phyloP scores from a whole-genome alignment of 345 rosid genomes.

The Clausena lansium region DNA sequence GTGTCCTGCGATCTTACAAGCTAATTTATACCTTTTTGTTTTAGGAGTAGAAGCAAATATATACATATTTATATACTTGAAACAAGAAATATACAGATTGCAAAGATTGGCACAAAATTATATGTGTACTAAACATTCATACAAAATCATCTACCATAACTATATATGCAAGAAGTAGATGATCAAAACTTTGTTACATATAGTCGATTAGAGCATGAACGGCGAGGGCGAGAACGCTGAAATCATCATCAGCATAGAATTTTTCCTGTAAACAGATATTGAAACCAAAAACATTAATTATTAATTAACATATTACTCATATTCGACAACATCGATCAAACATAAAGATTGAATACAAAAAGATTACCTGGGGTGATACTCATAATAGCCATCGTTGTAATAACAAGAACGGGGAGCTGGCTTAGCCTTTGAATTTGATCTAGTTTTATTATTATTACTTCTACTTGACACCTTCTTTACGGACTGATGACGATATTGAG shows the following conservation, averaged over 20 bases:
- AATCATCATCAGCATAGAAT: constrained; percentile 10
- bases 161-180: neutral
- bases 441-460: neutral
- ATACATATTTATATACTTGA: no score
- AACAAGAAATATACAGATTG: neutral
- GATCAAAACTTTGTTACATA: neutral
- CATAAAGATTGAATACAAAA: neutral
- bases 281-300: neutral
- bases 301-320: no score
- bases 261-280: constrained; percentile 21
- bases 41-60: no score
- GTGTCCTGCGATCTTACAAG: neutral
- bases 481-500: neutral
- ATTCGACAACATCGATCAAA: no score
- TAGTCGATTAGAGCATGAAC: constrained; percentile 25
- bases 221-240: constrained; percentile 36
- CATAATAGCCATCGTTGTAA: neutral
- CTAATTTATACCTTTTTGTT: no score
- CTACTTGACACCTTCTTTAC: constrained; percentile 19
- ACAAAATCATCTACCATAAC: neutral
- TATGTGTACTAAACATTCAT: neutral
- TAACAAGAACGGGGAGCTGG: neutral
- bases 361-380: constrained; percentile 11
- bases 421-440: neutral
- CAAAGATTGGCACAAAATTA: neutral